phyloP scores from a whole-genome alignment of 345 rosid genomes.

The Camelina laxa region DNA sequence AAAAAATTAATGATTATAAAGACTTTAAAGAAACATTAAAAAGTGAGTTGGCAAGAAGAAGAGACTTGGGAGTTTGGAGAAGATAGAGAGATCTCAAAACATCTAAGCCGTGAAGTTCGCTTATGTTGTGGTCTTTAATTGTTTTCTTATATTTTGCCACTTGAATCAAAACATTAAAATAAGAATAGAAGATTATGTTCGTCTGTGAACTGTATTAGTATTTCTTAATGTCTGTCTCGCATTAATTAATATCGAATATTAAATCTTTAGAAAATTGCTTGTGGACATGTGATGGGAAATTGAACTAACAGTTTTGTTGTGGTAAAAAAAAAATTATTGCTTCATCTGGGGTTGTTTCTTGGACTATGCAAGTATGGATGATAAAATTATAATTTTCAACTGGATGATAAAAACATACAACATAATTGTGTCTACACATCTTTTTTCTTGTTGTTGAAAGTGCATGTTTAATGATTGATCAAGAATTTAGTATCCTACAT shows the following conservation, averaged over 20 bases:
- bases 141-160: constrained; percentile 30
- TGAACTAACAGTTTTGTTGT: constrained; percentile 1
- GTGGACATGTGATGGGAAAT: constrained; percentile 33
- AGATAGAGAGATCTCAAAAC: constrained; percentile 15
- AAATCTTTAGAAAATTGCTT: constrained; percentile 11
- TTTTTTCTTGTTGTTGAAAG: constrained; percentile 29
- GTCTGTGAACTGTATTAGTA: constrained; percentile 5
- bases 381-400: constrained; percentile 5
- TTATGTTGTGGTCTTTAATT: constrained; percentile 18
- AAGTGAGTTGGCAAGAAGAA: constrained; percentile 31
- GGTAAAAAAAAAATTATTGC: neutral
- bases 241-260: constrained; percentile 18
- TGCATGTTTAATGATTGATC: constrained; percentile 20
- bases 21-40: constrained; percentile 24
- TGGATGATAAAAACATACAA: constrained; percentile 11
- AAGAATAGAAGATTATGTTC: constrained; percentile 9
- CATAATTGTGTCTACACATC: constrained; percentile 21
- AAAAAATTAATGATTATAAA: neutral
- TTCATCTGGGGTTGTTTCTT: constrained; percentile 5
- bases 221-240: constrained; percentile 25
- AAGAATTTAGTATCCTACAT: constrained; percentile 3
- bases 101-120: constrained; percentile 31
- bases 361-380: constrained; percentile 18
- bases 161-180: constrained; percentile 10
- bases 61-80: constrained; percentile 22